Evolutionary conservation across 352 stramenopile species (phyloP), one percentile per base, ranked within the genome.

Genomic region (Globisporangium sylvaticum): DNA sequence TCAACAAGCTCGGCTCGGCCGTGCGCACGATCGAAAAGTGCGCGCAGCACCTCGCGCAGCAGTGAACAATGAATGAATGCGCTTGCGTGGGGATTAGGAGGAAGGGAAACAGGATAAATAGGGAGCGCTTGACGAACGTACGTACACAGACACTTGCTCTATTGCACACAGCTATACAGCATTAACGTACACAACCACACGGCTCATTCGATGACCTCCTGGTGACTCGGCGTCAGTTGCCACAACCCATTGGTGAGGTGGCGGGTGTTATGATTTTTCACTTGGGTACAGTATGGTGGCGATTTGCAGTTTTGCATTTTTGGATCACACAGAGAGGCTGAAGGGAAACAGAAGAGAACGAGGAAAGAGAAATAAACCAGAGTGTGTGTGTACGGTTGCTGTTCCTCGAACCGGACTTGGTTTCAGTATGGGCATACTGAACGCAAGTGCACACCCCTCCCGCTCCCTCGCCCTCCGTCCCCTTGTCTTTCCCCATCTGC

Each of bases 11-110:
- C 24, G 87, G 81, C 48, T 94, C 87, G 65, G 77, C 85, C 6
- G 75, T 96, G 60, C 90, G 90, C 60, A 96, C 88, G 15, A 77
- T 96, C 50, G 87, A 96, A 65, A 94, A 95, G 73, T 91, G 87
- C 58, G 68, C 73, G 10, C 69, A 72, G 22, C 77, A 83, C 75
- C 79, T 89, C 65, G 69, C 73, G 18, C 71, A 59, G 15, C 64
- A 65, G 27, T 68, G 31, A n/a, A 54, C 46, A 54, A n/a, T 29
- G 25, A 29, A 31, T 18, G 1, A 56, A 32, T 56, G 14, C 3
- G 50, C 22, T 29, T 57, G 53, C 27, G 18, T 22, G 27, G 8
- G 9, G 5, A 39, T 24, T 18, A 44, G 25, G 61, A 59, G 34
- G 12, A 18, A 56, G 34, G 31, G 37, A 44, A 20, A 18, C 37